Evolutionary conservation across 106 monocot genomes (phyloP), one percentile per base, ranked within the genome.

Genomic region (Iris macrosiphon): DNA sequence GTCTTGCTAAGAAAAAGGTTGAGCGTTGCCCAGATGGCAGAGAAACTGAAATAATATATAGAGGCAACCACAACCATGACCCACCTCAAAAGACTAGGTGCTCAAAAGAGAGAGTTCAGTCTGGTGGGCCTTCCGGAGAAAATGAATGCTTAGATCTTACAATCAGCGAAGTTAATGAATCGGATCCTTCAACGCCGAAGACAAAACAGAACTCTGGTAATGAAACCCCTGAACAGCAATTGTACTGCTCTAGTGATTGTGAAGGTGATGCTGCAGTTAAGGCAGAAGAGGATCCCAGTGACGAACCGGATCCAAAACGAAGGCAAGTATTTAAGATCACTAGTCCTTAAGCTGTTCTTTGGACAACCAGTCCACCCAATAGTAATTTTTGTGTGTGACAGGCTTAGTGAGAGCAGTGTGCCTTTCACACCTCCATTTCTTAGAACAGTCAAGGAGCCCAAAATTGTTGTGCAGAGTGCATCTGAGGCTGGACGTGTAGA

Each of bases 191-290:
- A 8, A 39, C 49, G 9, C 39, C 49, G 37, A 67, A 49, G 39
- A 4, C 25, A 15, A 49, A 67, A 37, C 67, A 58, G 1, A 58
- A 58, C 49, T 67, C 58, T 48, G 45, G 57, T 58, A 67, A 39
- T 58, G 58, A 46, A 27, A 67, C 46, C 17, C 28, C 58, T 47
- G 58, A 49, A 31, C 57, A 23, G 14, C 62, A 57, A 18, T 41
- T 98, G 34, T 80, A 68, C 53, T 89, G 85, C 40, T 96, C 85
- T 37, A 96, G 89, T 75, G 89, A 98, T 67, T 86, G 96, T 65
- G 90, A 98, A 71, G 90, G 74, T 33, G 96, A 98, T 51, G 70
- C 66, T 21, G 66, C 41, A 8, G 55, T 57, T 17, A 86, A 77
- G 45, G 60, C 40, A 37, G 75, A 75, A 68, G 78, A 75, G 39